Conservation (phyloP, 2,329 filamentous ascomycete genomes). For the Chaetomiaceae sp. region DNA sequence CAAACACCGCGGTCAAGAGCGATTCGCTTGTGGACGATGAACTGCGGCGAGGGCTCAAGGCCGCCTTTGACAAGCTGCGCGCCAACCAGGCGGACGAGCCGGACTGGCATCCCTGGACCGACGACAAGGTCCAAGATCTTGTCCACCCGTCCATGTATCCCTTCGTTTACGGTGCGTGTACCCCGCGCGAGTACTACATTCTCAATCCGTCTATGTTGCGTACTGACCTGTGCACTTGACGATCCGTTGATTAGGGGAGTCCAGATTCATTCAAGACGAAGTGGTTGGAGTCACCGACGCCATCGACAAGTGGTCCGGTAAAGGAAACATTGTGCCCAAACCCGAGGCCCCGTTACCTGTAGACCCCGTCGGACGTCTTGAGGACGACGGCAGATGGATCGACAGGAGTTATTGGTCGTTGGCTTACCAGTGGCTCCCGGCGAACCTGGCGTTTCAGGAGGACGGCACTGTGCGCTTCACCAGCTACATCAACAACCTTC, state of each 20-base stretch:
- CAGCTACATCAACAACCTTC: constrained; percentile 42
- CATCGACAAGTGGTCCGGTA: constrained; percentile 22
- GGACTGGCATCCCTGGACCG: constrained; percentile 52
- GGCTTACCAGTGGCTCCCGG: constrained; percentile 32
- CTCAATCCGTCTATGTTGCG: neutral
- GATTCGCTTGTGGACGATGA: constrained; percentile 37
- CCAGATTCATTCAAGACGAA: constrained; percentile 31
- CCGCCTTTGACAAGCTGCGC: constrained; percentile 38
- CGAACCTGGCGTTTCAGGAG: constrained; percentile 30
- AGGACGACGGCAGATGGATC: neutral
- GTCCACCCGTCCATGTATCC: constrained; percentile 56
- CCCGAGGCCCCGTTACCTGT: neutral
- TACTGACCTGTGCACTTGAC: too few species aligned
- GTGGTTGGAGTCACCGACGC: constrained; percentile 26
- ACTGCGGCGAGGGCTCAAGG: constrained; percentile 30
- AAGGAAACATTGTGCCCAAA: constrained; percentile 20
- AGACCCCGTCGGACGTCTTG: neutral
- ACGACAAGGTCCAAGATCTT: constrained; percentile 49
- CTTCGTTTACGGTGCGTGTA: constrained; percentile 36
- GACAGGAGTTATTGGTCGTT: constrained; percentile 22
- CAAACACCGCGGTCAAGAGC: constrained; percentile 44
- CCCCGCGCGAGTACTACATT: neutral
- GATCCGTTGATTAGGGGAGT: neutral
- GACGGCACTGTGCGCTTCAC: constrained; percentile 30
- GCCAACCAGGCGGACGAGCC: constrained; percentile 33